A percentile compares a stretch with the other conserved stretches of the same genome.
These are phyloP conservation scores for Saksenaea vasiformis DNA, from an alignment of 371 early-diverging fungal genomes.

Conservation along the genomic window DNA sequence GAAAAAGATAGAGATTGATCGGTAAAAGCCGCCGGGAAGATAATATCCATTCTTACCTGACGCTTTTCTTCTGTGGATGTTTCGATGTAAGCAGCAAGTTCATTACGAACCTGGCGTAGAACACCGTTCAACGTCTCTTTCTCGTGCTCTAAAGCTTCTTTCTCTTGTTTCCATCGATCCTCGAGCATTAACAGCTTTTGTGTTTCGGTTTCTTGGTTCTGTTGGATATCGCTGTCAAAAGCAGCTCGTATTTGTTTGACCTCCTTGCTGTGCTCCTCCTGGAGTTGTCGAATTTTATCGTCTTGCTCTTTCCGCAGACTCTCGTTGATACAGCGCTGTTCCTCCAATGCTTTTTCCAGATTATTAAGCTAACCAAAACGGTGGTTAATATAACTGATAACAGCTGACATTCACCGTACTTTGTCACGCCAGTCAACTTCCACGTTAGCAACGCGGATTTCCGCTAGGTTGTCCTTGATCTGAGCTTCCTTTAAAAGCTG, in stretches of 20 bases:
- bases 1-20: neutral
- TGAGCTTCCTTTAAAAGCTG: conserved; percentile 50
- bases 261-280: neutral
- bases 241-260: neutral
- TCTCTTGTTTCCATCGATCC: neutral
- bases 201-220: neutral
- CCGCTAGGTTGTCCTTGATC: conserved; percentile 47
- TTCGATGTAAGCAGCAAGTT: neutral
- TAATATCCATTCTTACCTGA: neutral
- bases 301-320: conserved; percentile 17
- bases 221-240: neutral
- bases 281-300: conserved; percentile 14
- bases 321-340: conserved; percentile 17
- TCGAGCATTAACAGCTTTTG: neutral
- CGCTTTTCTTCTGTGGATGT: neutral
- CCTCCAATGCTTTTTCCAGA: conserved; percentile 22
- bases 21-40: neutral
- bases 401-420: conserved; percentile 8
- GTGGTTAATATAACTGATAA: neutral
- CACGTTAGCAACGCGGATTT: conserved; percentile 42
- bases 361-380: conserved; percentile 17
- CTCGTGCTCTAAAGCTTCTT: neutral
- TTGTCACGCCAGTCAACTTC: conserved; percentile 46
- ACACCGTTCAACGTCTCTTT: neutral
- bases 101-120: neutral